Conservation (phyloP, 371 early-diverging fungal species). For the Lichtheimia ornata region DNA sequence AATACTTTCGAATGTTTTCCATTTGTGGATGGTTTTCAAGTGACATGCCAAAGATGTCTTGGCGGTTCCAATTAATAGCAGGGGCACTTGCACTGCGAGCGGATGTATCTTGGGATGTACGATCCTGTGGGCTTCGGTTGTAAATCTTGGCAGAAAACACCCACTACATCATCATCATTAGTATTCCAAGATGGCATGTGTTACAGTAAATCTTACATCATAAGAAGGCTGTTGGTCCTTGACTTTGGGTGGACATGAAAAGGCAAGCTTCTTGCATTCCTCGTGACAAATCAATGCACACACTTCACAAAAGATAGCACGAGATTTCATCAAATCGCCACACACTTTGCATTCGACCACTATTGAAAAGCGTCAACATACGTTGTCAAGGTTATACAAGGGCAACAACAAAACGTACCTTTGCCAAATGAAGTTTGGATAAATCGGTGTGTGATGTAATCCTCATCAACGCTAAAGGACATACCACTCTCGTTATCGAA, state of each 20-base stretch:
- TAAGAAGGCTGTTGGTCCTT: slow-evolving; percentile 51
- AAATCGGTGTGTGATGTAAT: slow-evolving; percentile 38
- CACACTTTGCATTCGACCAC: slow-evolving; percentile 50
- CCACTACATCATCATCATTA: slow-evolving; percentile 20
- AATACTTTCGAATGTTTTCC: slow-evolving; percentile 34
- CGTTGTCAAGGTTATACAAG: neutral
- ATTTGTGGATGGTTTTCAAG: slow-evolving; percentile 35
- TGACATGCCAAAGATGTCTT: slow-evolving; percentile 6
- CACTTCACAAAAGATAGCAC: slow-evolving; percentile 43
- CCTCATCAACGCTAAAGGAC: slow-evolving; percentile 5
- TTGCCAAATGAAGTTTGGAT: slow-evolving; percentile 41
- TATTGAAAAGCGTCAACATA: neutral
- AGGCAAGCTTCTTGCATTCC: slow-evolving; percentile 36
- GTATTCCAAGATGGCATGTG: neutral
- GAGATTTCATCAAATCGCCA: slow-evolving; percentile 26
- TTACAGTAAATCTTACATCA: slow-evolving; percentile 25
- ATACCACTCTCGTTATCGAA: too few relatives aligned
- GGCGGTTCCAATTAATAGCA: slow-evolving; percentile 8
- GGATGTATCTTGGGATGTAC: slow-evolving; percentile 1
- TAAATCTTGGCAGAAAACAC: slow-evolving; percentile 29
- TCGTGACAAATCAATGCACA: slow-evolving; percentile 48
- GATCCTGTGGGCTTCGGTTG: slow-evolving; percentile 12
- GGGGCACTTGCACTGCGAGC: slow-evolving; percentile 6
- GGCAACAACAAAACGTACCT: slow-evolving; percentile 19
- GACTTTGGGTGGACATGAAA: slow-evolving; percentile 49